A percentile compares a stretch with the other conserved stretches of the same genome.
phyloP scores from a whole-genome alignment of 306 rosid species.

The Cucumis cinereus region DNA sequence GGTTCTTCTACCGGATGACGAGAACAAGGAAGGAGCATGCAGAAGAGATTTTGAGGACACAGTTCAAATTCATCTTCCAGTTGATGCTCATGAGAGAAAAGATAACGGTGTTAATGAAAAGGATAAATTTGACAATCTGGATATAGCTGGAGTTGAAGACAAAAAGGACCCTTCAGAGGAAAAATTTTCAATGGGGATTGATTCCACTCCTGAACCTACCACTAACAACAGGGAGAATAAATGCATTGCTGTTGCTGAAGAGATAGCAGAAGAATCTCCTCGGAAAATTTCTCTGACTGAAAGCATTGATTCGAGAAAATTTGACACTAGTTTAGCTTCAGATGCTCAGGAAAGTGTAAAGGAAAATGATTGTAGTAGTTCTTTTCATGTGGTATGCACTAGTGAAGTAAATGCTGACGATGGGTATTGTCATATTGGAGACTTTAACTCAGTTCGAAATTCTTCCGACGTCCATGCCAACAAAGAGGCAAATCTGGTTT shows the following conservation, averaged over 20 bases:
- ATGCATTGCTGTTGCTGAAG: conserved; percentile 21
- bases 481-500: conserved; percentile 17
- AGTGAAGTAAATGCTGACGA: conserved; percentile 13
- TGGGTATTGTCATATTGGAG: conserved; percentile 11
- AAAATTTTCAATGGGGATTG: conserved; percentile 4
- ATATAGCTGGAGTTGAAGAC: conserved; percentile 17
- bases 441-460: conserved; percentile 13
- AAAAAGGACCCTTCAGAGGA: conserved; percentile 11
- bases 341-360: conserved; percentile 8
- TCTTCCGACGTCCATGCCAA: conserved; percentile 14
- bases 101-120: conserved; percentile 10
- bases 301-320: conserved; percentile 7
- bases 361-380: conserved; percentile 13
- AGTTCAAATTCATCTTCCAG: background rate
- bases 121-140: conserved; percentile 12
- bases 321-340: background rate
- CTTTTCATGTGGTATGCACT: background rate
- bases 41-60: conserved; percentile 8
- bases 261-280: conserved; percentile 8
- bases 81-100: conserved; percentile 9
- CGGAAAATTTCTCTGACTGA: conserved; percentile 17
- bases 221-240: background rate
- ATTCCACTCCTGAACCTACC: background rate
- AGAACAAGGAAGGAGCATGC: conserved; percentile 10
- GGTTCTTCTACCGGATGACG: conserved; percentile 10